Percentiles rank a stretch among this genome's conserved stretches.
Evolutionary conservation across 176 grass and related monocot species (phyloP).

Genomic region (Aegilops umbellulata): DNA sequence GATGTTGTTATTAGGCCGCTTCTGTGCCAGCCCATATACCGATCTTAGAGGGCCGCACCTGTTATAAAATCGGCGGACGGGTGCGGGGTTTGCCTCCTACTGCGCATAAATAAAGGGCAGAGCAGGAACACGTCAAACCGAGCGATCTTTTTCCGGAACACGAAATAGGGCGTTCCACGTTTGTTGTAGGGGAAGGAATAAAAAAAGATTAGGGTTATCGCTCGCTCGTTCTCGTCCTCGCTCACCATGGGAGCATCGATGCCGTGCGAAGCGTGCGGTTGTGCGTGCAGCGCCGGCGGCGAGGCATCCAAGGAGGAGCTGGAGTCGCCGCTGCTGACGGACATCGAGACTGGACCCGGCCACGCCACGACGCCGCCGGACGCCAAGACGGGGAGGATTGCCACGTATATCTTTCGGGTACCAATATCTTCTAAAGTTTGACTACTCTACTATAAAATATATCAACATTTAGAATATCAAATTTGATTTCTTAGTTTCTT

Average conservation of each 20-base stretch:
- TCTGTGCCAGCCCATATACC: too few relatives aligned
- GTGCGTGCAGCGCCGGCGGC: neutral
- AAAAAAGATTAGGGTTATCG: neutral
- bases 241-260: neutral
- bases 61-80: too few relatives aligned
- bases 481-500: too few relatives aligned
- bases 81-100: too few relatives aligned
- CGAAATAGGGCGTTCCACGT: neutral
- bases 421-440: neutral
- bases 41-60: too few relatives aligned
- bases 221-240: neutral
- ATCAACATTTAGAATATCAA: too few relatives aligned
- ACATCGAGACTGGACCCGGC: neutral
- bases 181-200: neutral
- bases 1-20: too few relatives aligned
- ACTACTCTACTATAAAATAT: too few relatives aligned
- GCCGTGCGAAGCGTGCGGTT: neutral
- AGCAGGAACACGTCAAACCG: too few relatives aligned
- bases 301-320: neutral
- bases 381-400: neutral
- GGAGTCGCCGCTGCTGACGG: neutral
- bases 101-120: too few relatives aligned
- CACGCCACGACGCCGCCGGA: neutral
- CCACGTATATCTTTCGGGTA: neutral
- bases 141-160: too few relatives aligned